phyloP scores from a whole-genome alignment of 2,329 filamentous ascomycete genomes.

The Fusarium acutatum region DNA sequence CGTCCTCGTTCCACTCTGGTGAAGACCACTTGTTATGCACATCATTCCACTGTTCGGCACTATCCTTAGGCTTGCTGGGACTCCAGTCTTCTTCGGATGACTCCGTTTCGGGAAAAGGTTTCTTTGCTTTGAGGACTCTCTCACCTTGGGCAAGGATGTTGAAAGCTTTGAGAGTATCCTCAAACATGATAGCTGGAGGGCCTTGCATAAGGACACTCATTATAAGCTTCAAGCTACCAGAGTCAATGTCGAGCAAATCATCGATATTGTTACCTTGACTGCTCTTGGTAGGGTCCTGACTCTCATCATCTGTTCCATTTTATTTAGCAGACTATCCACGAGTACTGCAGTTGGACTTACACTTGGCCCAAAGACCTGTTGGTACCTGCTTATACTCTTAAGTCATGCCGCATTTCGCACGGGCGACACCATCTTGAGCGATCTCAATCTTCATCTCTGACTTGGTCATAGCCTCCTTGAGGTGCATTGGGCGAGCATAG shows the following conservation, averaged over 20 bases:
- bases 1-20: not conserved
- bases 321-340: rapidly evolving
- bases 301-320: not conserved
- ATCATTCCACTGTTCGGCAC: not conserved
- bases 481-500: not conserved
- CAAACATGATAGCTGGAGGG: not conserved
- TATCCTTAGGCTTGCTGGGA: not conserved
- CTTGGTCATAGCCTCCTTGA: not conserved
- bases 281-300: not conserved
- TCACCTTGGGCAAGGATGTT: not conserved
- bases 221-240: not conserved
- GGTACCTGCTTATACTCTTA: not conserved
- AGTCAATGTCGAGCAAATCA: not conserved
- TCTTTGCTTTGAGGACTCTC: not conserved
- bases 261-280: not conserved
- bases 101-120: not conserved
- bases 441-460: not conserved
- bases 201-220: not conserved
- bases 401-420: not conserved
- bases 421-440: not conserved
- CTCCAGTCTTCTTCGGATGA: rapidly evolving
- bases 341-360: not conserved
- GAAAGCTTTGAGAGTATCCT: rapidly evolving
- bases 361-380: not conserved
- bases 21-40: not conserved